These are phyloP conservation scores for Neurospora sp. DNA, from an alignment of 495 filamentous ascomycete genomes.

Conservation along the genomic window DNA sequence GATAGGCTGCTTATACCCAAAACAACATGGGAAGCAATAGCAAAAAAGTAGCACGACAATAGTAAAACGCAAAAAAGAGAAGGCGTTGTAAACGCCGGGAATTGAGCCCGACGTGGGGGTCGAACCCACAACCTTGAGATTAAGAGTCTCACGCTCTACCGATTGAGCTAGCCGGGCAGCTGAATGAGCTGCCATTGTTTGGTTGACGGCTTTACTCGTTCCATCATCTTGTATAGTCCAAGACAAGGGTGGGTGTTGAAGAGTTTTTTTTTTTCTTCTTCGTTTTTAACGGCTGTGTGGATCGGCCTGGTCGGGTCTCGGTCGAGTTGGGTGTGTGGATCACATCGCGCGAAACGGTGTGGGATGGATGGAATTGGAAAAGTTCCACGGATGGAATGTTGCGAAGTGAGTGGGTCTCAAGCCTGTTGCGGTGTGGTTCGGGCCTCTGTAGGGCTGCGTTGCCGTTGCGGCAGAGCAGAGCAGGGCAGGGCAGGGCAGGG, in stretches of 20 bases:
- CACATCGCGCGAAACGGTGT: neutral
- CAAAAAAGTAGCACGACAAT: neutral
- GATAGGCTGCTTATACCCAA: neutral
- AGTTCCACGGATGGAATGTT: neutral
- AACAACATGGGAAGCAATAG: neutral
- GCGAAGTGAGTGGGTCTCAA: neutral
- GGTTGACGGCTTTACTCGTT: neutral
- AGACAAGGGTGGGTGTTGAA: neutral
- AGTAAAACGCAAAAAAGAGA: neutral
- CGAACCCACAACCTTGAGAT: neutral
- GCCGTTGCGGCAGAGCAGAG: neutral
- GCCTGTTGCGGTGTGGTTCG: neutral
- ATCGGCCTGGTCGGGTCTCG: neutral
- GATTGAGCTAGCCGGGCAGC: slow-evolving; percentile 52
- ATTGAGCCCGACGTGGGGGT: neutral
- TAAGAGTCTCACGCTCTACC: slow-evolving; percentile 67
- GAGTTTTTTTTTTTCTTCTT: neutral
- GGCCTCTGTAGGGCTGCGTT: neutral
- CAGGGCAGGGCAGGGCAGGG: neutral
- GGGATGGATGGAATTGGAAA: neutral
- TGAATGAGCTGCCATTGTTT: neutral
- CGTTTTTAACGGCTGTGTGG: neutral
- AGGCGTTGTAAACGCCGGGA: neutral
- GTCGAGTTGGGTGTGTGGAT: neutral
- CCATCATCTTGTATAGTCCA: neutral